Evolutionary conservation across 106 monocot genomes (phyloP), one percentile per base, ranked within the genome.

Genomic region (Cymbidium sinense): DNA sequence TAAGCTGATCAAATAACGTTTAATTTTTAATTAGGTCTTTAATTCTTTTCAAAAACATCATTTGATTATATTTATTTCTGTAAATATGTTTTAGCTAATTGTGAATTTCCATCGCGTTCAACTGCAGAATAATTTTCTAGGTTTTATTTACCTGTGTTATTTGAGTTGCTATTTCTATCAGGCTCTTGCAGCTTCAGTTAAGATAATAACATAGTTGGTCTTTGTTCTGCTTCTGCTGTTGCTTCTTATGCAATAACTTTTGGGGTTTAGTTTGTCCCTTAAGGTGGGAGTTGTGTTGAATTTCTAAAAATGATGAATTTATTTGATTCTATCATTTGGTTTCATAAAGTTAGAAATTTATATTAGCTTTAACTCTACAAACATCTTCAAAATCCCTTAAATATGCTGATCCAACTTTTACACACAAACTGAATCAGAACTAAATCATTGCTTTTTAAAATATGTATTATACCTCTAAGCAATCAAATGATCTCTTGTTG

Each of bases 241-340:
- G 0, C 33, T 67, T 39, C 71, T 35, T 35, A 20, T 33, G 37
- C 37, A 71, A 21, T 71, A 36, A 5, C 21, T 39, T 71, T 35
- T n/a, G 71, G n/a, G 39, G 71, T 71, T 71, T 37, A 37, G 17
- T 71, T 47, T 70, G 70, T 52, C 25, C 61, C 33, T 67, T 31
- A 67, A 67, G 67, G 67, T 67, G 67, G 67, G 67, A 67, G 67
- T 29, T 33, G 31, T 67, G 67, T 31, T 31, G 33, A n/a, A 12
- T 33, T 34, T 58, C 6, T 47, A 47, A 47, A 47, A 58, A 23
- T 23, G 58, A 4, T 58, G 7, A 58, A n/a, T 5, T 23, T 20
- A 4, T n/a, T 58, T 23, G 23, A 4, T 58, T 58, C 58, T 20
- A n/a, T 58, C n/a, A 5, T 58, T 23, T 58, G n/a, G 25, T 58